phyloP scores from a whole-genome alignment of 768 basidiomycete species.

The Leucogyrophana mollusca region DNA sequence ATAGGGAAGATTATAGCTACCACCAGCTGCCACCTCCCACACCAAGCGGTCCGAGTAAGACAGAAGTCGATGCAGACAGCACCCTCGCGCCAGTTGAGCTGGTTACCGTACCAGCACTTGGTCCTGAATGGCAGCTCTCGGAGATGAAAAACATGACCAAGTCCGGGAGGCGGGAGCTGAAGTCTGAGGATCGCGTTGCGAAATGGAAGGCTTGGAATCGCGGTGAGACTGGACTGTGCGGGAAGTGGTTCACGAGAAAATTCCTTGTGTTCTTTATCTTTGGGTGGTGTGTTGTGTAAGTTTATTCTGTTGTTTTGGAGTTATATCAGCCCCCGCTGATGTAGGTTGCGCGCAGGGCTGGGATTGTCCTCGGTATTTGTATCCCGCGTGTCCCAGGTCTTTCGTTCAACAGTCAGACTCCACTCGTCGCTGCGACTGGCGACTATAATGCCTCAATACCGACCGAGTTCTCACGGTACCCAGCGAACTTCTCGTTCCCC shows the following conservation, averaged over 20 bases:
- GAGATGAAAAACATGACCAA: constrained; percentile 81
- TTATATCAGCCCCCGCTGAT: constrained; percentile 3
- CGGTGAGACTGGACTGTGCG: constrained; percentile 78
- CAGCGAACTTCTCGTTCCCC: constrained; percentile 90
- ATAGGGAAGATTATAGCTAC: constrained; percentile 34
- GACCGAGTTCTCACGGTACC: constrained; percentile 66
- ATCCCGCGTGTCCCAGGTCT: constrained; percentile 83
- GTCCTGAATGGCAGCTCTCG: constrained; percentile 82
- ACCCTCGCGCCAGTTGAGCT: constrained; percentile 66
- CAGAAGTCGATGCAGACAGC: constrained; percentile 36
- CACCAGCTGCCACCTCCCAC: constrained; percentile 37
- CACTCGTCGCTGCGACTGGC: constrained; percentile 61
- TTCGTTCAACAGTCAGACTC: constrained; percentile 53
- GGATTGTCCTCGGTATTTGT: constrained; percentile 70
- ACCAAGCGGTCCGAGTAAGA: constrained; percentile 25
- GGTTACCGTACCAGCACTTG: constrained; percentile 89
- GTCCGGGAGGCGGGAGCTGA: constrained; percentile 62
- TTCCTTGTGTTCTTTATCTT: constrained; percentile 71
- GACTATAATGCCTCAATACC: constrained; percentile 55
- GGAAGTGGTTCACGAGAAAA: constrained; percentile 73
- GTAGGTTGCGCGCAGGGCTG: constrained; percentile 44
- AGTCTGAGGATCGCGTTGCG: constrained; percentile 47
- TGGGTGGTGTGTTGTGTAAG: constrained; percentile 54
- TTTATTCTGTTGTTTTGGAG: constrained; percentile 9
- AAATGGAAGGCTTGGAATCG: constrained; percentile 78